phyloP scores from a whole-genome alignment of 495 filamentous ascomycete genomes.

The Tuber microsphaerosporum region DNA sequence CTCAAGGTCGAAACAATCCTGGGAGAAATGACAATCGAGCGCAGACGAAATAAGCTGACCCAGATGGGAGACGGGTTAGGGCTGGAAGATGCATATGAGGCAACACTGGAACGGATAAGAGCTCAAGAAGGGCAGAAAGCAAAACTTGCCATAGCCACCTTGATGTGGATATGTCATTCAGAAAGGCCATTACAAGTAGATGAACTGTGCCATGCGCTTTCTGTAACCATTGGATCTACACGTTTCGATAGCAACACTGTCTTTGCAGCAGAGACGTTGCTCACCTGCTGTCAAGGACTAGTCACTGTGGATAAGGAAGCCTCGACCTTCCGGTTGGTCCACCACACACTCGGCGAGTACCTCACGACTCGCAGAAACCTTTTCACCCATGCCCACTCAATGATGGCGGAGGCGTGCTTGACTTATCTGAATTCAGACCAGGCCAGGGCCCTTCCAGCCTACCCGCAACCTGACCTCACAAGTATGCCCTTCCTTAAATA shows the following conservation, averaged over 20 bases:
- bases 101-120: background rate
- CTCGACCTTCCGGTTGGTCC: background rate
- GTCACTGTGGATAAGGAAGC: too few relatives aligned
- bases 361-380: background rate
- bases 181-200: background rate
- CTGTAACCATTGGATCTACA: background rate
- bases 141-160: background rate
- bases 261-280: background rate
- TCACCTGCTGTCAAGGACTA: background rate
- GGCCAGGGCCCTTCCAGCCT: too few relatives aligned
- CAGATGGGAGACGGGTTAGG: background rate
- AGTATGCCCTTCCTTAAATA: too few relatives aligned
- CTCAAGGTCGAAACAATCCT: background rate
- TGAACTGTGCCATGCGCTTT: background rate
- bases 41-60: background rate
- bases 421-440: background rate
- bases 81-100: background rate
- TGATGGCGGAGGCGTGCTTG: background rate
- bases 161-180: background rate
- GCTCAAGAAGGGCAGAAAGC: background rate
- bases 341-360: background rate
- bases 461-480: too few relatives aligned
- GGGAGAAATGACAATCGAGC: background rate
- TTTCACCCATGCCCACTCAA: background rate
- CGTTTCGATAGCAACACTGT: background rate